Conservation (phyloP, 1,284 basidiomycete species). For the Ceratobasidium papillatum region DNA sequence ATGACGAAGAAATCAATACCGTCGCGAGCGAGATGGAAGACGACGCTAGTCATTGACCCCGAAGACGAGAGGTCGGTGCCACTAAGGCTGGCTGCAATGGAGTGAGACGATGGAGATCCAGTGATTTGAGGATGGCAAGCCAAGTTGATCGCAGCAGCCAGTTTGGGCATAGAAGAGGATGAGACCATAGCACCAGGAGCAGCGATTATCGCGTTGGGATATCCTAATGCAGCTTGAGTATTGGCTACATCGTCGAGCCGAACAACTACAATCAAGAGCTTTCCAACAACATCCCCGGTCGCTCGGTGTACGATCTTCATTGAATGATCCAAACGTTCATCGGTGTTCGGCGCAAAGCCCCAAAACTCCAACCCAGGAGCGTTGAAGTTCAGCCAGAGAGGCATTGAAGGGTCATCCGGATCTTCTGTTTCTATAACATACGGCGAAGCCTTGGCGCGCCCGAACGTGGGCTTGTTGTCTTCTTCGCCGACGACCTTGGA, state of each 20-base stretch:
- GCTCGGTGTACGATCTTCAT: slow-evolving; percentile 3
- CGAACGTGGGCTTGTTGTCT: slow-evolving; percentile 1
- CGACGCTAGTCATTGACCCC: slow-evolving; percentile 5
- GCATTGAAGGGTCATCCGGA: neutral
- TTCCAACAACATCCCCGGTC: slow-evolving; percentile 2
- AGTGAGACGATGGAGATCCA: neutral
- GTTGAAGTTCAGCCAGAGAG: slow-evolving; percentile 19
- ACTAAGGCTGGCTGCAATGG: neutral
- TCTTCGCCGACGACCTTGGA: neutral
- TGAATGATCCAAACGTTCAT: slow-evolving; percentile 2
- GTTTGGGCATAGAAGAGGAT: neutral
- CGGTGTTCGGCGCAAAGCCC: slow-evolving; percentile 13
- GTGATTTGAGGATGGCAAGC: neutral
- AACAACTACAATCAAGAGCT: slow-evolving; percentile 3
- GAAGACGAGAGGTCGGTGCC: slow-evolving; percentile 13
- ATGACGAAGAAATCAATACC: slow-evolving; percentile 20
- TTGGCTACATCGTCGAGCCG: neutral
- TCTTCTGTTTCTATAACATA: neutral
- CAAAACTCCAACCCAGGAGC: slow-evolving; percentile 12
- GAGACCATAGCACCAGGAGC: neutral
- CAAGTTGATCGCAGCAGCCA: neutral
- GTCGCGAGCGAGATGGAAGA: slow-evolving; percentile 14
- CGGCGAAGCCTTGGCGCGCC: neutral
- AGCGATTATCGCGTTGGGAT: neutral
- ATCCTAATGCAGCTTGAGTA: neutral